Evolutionary conservation across 768 basidiomycete species (phyloP), one percentile per base, ranked within the genome.

Genomic region (Artomyces pyxidatus): DNA sequence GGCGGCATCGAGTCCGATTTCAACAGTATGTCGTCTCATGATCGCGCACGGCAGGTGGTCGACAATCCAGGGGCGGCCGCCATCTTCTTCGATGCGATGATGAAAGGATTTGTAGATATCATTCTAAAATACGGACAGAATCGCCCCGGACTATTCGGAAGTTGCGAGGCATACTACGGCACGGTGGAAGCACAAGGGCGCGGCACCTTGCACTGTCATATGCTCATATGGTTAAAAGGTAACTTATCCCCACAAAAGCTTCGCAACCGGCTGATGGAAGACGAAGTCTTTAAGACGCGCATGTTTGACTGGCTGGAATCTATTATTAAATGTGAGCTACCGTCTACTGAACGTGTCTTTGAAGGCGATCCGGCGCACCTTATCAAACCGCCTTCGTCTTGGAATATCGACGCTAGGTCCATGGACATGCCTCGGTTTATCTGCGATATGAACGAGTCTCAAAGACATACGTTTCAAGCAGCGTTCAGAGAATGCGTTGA

Each of bases 51-150:
- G 2, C 45, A 71, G 0, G 45, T 75, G 4, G 72, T 74, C 0
- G 51, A 61, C 44, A 70, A 76, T 57, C 73, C 75, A 0, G 48
- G 50, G 4, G 51, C 69, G 0, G 69, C 67, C 1, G 66, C 71
- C 0, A 54, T 65, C n/a, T 75, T 73, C 54, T 75, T 75, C 49
- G 56, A 74, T 54, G 48, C 65, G 0, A 68, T 67, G 21, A 71
- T 74, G 58, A 57, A 63, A 16, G 59, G 61, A 0, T 70, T 74
- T 49, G 59, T 72, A 1, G 53, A 57, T 0, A 66, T 28, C 48
- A 51, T 64, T 21, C 17, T 45, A 1, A 40, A 54, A 7, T 2
- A 53, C 2, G 16, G 10, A 32, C 27, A 53, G 26, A 3, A 40
- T 6, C 46, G 61, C 27, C 58, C 56, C 2, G 68, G 73, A 0